These are phyloP conservation scores for Myriangium duriaei DNA, from an alignment of 2,329 filamentous ascomycete genomes.

Conservation along the genomic window DNA sequence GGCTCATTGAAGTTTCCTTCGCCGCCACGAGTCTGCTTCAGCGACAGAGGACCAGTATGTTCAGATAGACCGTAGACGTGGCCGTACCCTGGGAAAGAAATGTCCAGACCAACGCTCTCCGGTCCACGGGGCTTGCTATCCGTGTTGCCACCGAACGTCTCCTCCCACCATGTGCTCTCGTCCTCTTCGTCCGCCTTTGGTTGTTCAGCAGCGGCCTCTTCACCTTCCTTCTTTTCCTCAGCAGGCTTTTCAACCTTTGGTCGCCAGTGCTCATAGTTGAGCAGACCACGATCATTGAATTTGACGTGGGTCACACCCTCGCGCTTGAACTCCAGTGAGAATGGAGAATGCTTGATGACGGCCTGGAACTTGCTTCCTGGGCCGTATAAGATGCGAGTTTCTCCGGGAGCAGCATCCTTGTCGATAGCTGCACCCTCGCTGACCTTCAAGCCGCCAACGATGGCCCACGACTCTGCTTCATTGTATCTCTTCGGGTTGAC, in stretches of 20 bases:
- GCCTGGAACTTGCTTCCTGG: constrained; percentile 65
- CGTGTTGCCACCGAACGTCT: constrained; percentile 87
- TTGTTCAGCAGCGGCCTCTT: constrained; percentile 28
- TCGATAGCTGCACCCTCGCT: constrained; percentile 60
- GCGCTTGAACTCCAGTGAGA: constrained; percentile 74
- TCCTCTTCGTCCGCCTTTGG: constrained; percentile 44
- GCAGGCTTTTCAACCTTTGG: constrained; percentile 62
- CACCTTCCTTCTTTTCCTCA: constrained; percentile 43
- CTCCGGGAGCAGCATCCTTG: constrained; percentile 51
- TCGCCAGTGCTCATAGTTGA: constrained; percentile 95
- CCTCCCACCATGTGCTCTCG: constrained; percentile 95
- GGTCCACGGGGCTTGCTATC: constrained; percentile 91
- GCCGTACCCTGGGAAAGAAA: constrained; percentile 81
- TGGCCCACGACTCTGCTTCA: constrained; percentile 72
- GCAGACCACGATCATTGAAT: constrained; percentile 75
- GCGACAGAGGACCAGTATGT: constrained; percentile 74
- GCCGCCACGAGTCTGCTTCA: constrained; percentile 83
- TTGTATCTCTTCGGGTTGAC: constrained; percentile 89
- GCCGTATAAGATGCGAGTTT: constrained; percentile 67
- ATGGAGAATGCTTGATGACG: constrained; percentile 69
- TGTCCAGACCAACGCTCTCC: constrained; percentile 82
- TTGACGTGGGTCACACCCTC: constrained; percentile 72
- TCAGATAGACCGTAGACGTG: constrained; percentile 92
- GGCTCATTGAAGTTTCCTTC: constrained; percentile 76
- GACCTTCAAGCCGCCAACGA: constrained; percentile 66